Conservation (phyloP, 768 basidiomycete species). For the Thelephora ganbajun region DNA sequence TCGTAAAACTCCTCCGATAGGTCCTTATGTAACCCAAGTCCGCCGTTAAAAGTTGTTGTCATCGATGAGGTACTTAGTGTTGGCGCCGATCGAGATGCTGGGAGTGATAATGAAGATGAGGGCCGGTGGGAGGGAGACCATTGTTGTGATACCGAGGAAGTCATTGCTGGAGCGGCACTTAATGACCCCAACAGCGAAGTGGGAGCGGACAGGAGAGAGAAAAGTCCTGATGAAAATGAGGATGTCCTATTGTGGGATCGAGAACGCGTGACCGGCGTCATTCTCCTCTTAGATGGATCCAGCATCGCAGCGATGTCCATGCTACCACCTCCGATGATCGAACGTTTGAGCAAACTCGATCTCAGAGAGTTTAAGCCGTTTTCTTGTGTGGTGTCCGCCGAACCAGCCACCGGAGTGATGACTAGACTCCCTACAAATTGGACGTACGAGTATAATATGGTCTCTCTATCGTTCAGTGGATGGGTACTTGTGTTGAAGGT, state of each 20-base stretch:
- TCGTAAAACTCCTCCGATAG: constrained; percentile 32
- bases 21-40: constrained; percentile 17
- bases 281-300: constrained; percentile 2
- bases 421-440: constrained; percentile 60
- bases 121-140: constrained; percentile 12
- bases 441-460: constrained; percentile 76
- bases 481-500: constrained; percentile 12
- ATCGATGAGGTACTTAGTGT: constrained; percentile 3
- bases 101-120: constrained; percentile 3
- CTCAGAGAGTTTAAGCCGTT: constrained; percentile 34
- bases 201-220: constrained; percentile 20
- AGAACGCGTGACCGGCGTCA: constrained; percentile 7
- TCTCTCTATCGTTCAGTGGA: constrained; percentile 38
- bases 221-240: constrained; percentile 36
- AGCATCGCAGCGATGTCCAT: constrained; percentile 60
- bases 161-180: constrained; percentile 3
- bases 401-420: constrained; percentile 34
- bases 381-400: constrained; percentile 29
- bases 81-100: constrained; percentile 4
- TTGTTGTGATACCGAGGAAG: constrained; percentile 4
- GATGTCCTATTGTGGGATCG: constrained; percentile 32
- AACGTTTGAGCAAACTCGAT: constrained; percentile 32
- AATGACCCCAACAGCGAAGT: constrained; percentile 1
- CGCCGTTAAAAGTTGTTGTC: constrained; percentile 11
- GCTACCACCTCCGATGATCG: constrained; percentile 52